Base-by-base conservation (phyloP, 2,329 filamentous ascomycete genomes). In the Aspergillus carbonarius region DNA sequence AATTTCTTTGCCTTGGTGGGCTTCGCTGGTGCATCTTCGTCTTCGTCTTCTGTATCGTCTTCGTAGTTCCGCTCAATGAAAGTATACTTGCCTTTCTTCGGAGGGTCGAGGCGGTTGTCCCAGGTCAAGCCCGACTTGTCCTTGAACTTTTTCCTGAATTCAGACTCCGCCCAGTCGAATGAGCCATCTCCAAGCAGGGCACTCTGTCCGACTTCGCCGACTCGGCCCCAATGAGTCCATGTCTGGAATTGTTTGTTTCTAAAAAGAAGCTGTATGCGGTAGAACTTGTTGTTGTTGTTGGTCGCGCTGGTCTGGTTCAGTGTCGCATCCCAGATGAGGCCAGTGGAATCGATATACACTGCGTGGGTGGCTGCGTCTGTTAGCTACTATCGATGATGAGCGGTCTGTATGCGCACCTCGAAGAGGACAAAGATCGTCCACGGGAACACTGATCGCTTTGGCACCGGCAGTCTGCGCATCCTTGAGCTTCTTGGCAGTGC, bases 201-300 rank as follows among this genome's bases (percentile, higher is more conserved):
- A 27, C 57, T 75, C 60, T 83, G 77, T 1, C 83, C 83, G 23
- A 61, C 65, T 62, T 84, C 83, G 4, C 83, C 83, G 4, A 96
- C 91, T 20, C 92, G 85, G 20, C 92, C 92, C 90, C 90, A 96
- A 57, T 90, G 83, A 2, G 88, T 91, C 89, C 89, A 93, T 0
- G 85, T 86, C 44, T 80, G 77, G 71, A 81, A 90, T 68, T 13
- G 57, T 9, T 56, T 54, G 2, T 55, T 53, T 5, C 56, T 52
- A 15, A 54, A 42, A n/a, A 86, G 68, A 61, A 90, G 79, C 78
- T 93, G 90, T 27, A 92, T 72, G 27, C 85, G 84, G 69, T 93
- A 93, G 72, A 93, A 93, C 65, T 95, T 95, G 74, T 95, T 93
- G 74, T 90, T 89, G 70, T 93, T 95, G 48, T 82, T 75, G 0